Base-by-base conservation (phyloP, 805 yeast genomes). In the Hanseniaspora lachancei region DNA sequence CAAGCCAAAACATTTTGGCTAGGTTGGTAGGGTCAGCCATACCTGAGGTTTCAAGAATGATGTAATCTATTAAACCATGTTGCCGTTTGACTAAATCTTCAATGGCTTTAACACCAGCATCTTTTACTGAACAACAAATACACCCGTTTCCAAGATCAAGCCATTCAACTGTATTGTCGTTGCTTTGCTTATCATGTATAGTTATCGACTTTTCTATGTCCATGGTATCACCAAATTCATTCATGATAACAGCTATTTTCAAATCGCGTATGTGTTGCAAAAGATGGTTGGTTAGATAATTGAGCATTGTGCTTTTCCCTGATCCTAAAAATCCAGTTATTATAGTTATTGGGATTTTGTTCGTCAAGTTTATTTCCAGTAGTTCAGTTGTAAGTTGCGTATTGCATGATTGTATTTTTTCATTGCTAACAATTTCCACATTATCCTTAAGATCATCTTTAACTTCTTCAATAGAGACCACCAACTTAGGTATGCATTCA, bases 11-110 rank as follows among this genome's bases (percentile, higher is more conserved):
- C 96, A 91, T 91, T 60, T 82, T 79, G 5, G 97, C 96, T 29
- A 93, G 88, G 0, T 97, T 97, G 0, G 89, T 97, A 0, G 98
- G 98, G 65, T 93, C 97, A 0, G 98, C 98, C 16, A 93, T 76
- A 0, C 98, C 98, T 0, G 96, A 88, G 0, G 98, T 93, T 65
- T 93, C 98, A 54, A 93, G 71, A 24, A 93, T 67, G n/a, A 93
- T 89, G 64, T 91, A 85, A 68, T 93, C 98, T 52, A 91, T 89
- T 52, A 77, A 76, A 35, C 79, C 82, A 7, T 82, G 83, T 35
- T 82, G 77, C 53, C 81, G 77, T 34, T 80, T 82, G 58, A 91
- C 81, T 61, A 93, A 76, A 57, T 86, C 79, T 67, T 93, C 98
- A 54, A 93, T 89, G 0, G 98, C 98, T 43, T 84, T 76, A 0